Evolutionary conservation across 805 yeast genomes (phyloP).

Genomic region (Candida ascalaphidarum): DNA sequence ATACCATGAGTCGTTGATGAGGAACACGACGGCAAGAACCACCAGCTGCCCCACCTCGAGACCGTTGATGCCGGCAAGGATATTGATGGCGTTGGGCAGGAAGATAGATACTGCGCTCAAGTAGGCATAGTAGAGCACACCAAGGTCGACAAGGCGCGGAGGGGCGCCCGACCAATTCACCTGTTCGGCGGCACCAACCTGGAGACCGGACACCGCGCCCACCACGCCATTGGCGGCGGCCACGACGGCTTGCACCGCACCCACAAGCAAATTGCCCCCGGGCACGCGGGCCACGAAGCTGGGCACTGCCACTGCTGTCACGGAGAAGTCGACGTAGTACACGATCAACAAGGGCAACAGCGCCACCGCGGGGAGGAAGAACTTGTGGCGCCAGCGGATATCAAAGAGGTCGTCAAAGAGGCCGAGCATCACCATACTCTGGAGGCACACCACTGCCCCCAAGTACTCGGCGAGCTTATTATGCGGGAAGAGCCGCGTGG

Average conservation of each 20-base stretch:
- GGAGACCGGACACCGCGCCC: conserved; percentile 24
- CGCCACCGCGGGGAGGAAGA: conserved; percentile 90
- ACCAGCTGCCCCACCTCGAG: conserved; percentile 93
- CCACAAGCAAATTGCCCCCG: conserved; percentile 23
- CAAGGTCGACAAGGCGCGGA: conserved; percentile 61
- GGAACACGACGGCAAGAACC: conserved; percentile 60
- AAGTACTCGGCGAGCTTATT: conserved; percentile 77
- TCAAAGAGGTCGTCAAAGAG: conserved; percentile 93
- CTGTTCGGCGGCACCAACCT: too few relatives aligned
- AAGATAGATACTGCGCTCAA: conserved; percentile 91
- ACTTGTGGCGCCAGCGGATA: conserved; percentile 95
- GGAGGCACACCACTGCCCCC: conserved; percentile 75
- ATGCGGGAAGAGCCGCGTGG: conserved; percentile 56
- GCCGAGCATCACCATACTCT: conserved; percentile 78
- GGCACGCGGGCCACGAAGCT: conserved; percentile 39
- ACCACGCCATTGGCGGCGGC: conserved; percentile 12
- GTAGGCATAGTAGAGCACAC: conserved; percentile 71
- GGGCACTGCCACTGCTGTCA: conserved; percentile 82
- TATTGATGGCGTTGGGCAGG: conserved; percentile 93
- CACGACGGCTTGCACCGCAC: too few relatives aligned
- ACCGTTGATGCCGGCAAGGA: conserved; percentile 94
- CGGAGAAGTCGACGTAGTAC: conserved; percentile 89
- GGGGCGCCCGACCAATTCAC: conserved; percentile 24
- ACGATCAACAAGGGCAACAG: conserved; percentile 86
- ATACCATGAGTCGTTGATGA: conserved; percentile 73